phyloP scores from a whole-genome alignment of 2,329 filamentous ascomycete genomes.

The Sporothrix brasiliensis region DNA sequence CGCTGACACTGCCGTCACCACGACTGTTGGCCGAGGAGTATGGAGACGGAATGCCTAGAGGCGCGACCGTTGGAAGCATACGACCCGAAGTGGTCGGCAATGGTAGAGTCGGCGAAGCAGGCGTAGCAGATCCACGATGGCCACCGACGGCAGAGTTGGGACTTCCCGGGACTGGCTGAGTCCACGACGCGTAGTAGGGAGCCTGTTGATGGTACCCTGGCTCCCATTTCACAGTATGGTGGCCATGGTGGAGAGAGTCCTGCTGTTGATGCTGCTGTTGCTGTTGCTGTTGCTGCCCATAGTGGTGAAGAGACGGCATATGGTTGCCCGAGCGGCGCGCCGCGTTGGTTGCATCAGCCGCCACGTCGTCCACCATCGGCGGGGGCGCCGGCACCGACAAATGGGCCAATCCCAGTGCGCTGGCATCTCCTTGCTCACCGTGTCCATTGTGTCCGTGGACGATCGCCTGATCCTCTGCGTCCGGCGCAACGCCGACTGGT shows the following conservation, averaged over 20 bases:
- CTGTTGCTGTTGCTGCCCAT: constrained; percentile 15
- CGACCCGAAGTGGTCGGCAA: constrained; percentile 1
- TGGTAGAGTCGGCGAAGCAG: not conserved
- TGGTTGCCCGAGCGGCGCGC: not conserved
- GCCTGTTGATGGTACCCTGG: constrained; percentile 17
- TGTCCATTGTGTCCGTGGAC: not conserved
- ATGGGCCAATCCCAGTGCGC: not conserved
- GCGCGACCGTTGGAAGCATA: constrained; percentile 19
- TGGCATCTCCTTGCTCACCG: not conserved
- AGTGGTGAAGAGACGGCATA: not conserved
- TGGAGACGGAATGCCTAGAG: constrained; percentile 16
- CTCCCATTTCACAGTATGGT: constrained; percentile 20
- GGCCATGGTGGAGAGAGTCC: not conserved
- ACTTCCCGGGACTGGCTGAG: not conserved
- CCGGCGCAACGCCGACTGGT: not conserved
- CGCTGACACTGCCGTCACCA: constrained; percentile 3
- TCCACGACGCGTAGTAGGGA: constrained; percentile 8
- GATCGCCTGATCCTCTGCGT: not conserved
- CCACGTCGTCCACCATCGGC: not conserved
- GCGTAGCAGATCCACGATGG: not conserved
- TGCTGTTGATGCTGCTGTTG: not conserved
- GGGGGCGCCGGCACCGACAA: not conserved
- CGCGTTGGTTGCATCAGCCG: not conserved
- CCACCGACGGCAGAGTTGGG: not conserved
- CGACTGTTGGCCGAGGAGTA: constrained; percentile 1